Evolutionary conservation across 2,329 filamentous ascomycete genomes (phyloP).

Genomic region (Blumeria graminis): DNA sequence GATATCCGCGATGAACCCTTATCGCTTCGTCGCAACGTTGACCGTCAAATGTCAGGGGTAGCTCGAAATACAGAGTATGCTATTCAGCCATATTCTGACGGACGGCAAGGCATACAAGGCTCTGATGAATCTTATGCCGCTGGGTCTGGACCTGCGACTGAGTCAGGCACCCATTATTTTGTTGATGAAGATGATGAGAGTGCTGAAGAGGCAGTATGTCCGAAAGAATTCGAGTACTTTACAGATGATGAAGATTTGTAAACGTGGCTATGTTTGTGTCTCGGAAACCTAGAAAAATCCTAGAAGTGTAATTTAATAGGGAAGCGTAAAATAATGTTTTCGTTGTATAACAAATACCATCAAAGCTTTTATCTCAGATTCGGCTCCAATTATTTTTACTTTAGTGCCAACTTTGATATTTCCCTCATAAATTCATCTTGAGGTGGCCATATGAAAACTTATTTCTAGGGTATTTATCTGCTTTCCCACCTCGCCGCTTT

Average conservation of each 20-base stretch:
- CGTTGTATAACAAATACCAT: too few species aligned
- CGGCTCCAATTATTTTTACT: too few species aligned
- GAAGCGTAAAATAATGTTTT: too few species aligned
- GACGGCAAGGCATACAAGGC: neutral
- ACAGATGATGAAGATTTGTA: slow-evolving; percentile 19
- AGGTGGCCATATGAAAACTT: too few species aligned
- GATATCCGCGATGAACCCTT: slow-evolving; percentile 13
- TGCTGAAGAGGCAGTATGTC: slow-evolving; percentile 45
- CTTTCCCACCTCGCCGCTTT: too few species aligned
- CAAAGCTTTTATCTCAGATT: too few species aligned
- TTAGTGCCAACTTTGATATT: too few species aligned
- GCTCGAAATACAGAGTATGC: neutral
- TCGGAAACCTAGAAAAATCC: too few species aligned
- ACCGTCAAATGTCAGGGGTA: neutral
- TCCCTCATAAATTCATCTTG: too few species aligned
- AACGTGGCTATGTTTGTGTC: too few species aligned
- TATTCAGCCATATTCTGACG: neutral
- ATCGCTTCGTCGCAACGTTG: slow-evolving; percentile 17
- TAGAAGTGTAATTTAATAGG: too few species aligned
- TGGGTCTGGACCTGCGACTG: slow-evolving; percentile 35
- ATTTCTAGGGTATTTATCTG: too few species aligned
- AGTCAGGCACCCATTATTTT: slow-evolving; percentile 60
- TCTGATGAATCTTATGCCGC: slow-evolving; percentile 14
- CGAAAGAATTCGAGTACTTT: slow-evolving; percentile 56
- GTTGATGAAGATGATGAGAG: slow-evolving; percentile 66